These are phyloP conservation scores for Debaryomycetaceae sp. DNA, from an alignment of 1,139 yeast genomes.

Conservation along the genomic window DNA sequence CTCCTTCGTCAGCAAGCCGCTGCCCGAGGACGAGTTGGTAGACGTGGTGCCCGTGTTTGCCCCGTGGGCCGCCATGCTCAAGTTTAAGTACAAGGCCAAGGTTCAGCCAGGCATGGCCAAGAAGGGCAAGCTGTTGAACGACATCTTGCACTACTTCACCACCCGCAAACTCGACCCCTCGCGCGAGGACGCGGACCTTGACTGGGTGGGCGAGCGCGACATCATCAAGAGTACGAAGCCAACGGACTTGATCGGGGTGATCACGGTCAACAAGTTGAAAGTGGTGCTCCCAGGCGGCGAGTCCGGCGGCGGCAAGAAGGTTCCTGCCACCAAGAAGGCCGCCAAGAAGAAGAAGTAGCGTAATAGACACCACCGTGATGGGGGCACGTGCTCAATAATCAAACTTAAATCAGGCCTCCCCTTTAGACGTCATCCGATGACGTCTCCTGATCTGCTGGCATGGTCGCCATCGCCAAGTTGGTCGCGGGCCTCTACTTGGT, in stretches of 20 bases:
- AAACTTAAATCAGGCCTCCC: too few relatives aligned
- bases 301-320: constrained; percentile 6
- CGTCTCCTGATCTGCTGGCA: too few relatives aligned
- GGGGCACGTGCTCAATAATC: too few relatives aligned
- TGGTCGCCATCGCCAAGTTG: constrained; percentile 29
- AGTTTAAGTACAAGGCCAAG: constrained; percentile 78
- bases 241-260: constrained; percentile 34
- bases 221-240: constrained; percentile 55
- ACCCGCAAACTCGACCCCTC: constrained; percentile 51
- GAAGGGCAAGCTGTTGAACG: constrained; percentile 82
- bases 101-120: constrained; percentile 83
- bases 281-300: constrained; percentile 29
- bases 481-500: constrained; percentile 23
- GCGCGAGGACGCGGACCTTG: constrained; percentile 49
- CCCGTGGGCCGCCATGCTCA: constrained; percentile 80
- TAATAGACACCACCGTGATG: too few relatives aligned
- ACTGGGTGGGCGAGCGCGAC: constrained; percentile 72
- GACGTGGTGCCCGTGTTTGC: constrained; percentile 86
- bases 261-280: constrained; percentile 39
- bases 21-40: constrained; percentile 36
- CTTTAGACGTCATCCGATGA: too few relatives aligned
- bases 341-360: constrained; percentile 9
- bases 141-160: constrained; percentile 56
- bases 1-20: constrained; percentile 39
- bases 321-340: constrained; percentile 6